Base-by-base conservation (phyloP, 192 early-diverging fungal species). In the Coemansia sp. region DNA sequence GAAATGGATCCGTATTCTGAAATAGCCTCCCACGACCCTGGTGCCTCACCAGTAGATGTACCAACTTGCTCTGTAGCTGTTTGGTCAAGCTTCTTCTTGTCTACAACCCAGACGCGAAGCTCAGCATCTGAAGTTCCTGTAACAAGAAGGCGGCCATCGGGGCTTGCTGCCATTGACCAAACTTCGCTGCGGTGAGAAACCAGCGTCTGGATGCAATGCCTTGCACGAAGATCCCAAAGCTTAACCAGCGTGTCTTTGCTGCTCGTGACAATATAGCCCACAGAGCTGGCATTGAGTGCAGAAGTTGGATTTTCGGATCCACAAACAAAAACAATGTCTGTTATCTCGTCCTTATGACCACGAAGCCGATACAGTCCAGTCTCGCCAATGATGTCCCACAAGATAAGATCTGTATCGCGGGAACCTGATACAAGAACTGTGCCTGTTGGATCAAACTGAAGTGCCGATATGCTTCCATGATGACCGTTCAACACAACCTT, bases 191-290 rank as follows among this genome's bases (percentile, higher is more conserved):
- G 91, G 67, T 99, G 97, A 18, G 89, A 88, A 3, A 94, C 90
- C 57, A 98, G 71, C 46, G 96, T 99, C 77, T 99, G 94, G 58
- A 95, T 90, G 66, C 97, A 99, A 76, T 93, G 92, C 69, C 92
- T 91, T 26, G 94, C 93, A n/a, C 88, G 84, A 41, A 98, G 80
- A 77, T 99, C 97, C 97, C 97, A 99, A 57, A 97, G 77, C 81
- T 99, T 99, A 41, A 99, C 73, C 71, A 98, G 86, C 11, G 97
- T 93, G 74, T 99, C 97, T 76, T 98, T 99, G 63, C 94, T 95
- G 54, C 88, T 84, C n/a, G 91, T 94, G 37, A 99, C 65, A 66
- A 99, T 62, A 62, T 94, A 91, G 8, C 88, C 90, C 41, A 78
- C 74, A 5, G 82, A 81, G 22, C 87, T 77, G 9, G 82, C 85